Evolutionary conservation across 306 rosid genomes (phyloP).

Genomic region (Cotoneaster glaucophyllus): DNA sequence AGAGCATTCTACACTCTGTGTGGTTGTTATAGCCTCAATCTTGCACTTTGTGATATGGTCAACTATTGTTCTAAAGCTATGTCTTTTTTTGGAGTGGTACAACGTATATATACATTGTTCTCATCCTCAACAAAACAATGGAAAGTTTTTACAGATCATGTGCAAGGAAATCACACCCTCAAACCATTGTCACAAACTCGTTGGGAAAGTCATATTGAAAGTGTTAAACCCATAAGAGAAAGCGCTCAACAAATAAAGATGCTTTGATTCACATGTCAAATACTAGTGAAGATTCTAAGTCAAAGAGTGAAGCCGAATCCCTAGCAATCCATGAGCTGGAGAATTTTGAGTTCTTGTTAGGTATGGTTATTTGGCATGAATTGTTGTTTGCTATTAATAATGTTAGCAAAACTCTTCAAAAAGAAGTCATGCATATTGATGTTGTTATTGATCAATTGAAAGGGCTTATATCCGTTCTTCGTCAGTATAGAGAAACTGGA

Average conservation of each 20-base stretch:
- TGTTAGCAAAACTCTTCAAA: neutral
- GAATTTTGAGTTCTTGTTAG: constrained; percentile 9
- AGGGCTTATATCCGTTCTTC: neutral
- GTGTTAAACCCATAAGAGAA: neutral
- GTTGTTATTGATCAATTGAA: neutral
- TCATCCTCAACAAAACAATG: too few relatives aligned
- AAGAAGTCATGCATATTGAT: neutral
- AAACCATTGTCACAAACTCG: too few relatives aligned
- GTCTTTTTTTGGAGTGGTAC: too few relatives aligned
- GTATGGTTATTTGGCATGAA: constrained; percentile 14
- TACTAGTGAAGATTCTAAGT: neutral
- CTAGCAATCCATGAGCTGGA: neutral
- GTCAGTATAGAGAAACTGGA: neutral
- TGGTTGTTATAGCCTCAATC: too few relatives aligned
- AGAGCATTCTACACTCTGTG: too few relatives aligned
- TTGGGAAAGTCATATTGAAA: too few relatives aligned
- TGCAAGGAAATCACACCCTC: too few relatives aligned
- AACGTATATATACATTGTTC: too few relatives aligned
- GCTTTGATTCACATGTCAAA: neutral
- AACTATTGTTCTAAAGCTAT: too few relatives aligned
- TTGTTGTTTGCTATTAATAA: constrained; percentile 15
- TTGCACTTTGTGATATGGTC: too few relatives aligned
- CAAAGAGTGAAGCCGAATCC: neutral
- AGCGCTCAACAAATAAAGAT: neutral
- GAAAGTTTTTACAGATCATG: too few relatives aligned